phyloP scores from a whole-genome alignment of 2,329 filamentous ascomycete genomes.

The Teratosphaeria destructans region DNA sequence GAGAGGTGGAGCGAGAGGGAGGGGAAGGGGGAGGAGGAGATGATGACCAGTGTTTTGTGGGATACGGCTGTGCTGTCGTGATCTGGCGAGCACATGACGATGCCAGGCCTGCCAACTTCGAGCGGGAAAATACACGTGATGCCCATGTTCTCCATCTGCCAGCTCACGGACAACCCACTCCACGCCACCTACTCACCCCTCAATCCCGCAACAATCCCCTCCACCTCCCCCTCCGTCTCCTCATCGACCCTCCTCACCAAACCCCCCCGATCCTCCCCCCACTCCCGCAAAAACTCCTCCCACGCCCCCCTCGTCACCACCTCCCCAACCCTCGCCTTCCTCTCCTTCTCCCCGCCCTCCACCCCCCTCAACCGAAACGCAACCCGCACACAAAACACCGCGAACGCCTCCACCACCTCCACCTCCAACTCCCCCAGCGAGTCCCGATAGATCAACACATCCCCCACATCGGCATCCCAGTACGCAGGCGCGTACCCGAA shows the following conservation, averaged over 20 bases:
- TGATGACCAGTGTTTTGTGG: neutral
- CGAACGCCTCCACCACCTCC: neutral
- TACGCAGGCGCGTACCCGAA: neutral
- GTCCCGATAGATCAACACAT: neutral
- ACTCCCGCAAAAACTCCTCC: neutral
- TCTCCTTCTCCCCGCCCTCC: neutral
- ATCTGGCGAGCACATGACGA: too few species aligned
- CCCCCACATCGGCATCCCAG: neutral
- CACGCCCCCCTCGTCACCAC: neutral
- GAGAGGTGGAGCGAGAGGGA: neutral
- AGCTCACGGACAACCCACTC: too few species aligned
- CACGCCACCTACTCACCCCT: neutral
- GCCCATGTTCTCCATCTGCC: too few species aligned
- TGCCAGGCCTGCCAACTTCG: too few species aligned
- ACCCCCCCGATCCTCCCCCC: neutral
- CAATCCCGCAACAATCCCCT: neutral
- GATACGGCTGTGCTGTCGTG: too few species aligned
- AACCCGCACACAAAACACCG: neutral
- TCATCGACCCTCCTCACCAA: neutral
- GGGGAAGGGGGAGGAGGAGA: neutral
- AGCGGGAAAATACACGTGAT: too few species aligned
- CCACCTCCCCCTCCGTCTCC: neutral
- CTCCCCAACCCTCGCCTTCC: neutral
- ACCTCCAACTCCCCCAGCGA: neutral
- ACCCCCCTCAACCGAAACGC: neutral